Evolutionary conservation across 768 basidiomycete species (phyloP).

Genomic region (Lactifluus volemus): DNA sequence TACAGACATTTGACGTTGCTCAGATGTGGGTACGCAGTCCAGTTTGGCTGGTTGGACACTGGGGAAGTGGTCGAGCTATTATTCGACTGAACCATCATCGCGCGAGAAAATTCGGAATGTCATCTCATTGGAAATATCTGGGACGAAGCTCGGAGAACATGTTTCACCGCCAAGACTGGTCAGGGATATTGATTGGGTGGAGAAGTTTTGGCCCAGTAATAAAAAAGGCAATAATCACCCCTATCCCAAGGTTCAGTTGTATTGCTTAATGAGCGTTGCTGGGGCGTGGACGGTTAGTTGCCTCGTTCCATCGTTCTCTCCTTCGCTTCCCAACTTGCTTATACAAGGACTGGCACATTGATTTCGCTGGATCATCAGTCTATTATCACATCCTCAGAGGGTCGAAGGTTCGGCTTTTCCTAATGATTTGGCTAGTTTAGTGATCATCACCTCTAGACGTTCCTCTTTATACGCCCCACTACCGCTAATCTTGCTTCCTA

Average conservation of each 20-base stretch:
- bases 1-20: slow-evolving; percentile 1
- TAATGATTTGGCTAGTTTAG: not conserved
- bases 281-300: slow-evolving; percentile 84
- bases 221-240: slow-evolving; percentile 57
- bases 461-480: slow-evolving; percentile 93
- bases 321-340: slow-evolving; percentile 1
- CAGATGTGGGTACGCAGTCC: slow-evolving; percentile 86
- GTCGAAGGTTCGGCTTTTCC: slow-evolving; percentile 49
- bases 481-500: slow-evolving; percentile 80
- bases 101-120: slow-evolving; percentile 91
- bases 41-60: slow-evolving; percentile 84
- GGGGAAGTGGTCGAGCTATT: slow-evolving; percentile 86
- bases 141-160: slow-evolving; percentile 67
- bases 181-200: slow-evolving; percentile 93
- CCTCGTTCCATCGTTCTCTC: not conserved
- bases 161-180: slow-evolving; percentile 79
- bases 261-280: slow-evolving; percentile 94
- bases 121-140: slow-evolving; percentile 90
- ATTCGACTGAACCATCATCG: slow-evolving; percentile 51
- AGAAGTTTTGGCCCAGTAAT: slow-evolving; percentile 85
- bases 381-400: slow-evolving; percentile 92
- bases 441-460: slow-evolving; percentile 46
- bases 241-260: slow-evolving; percentile 92
- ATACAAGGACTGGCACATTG: slow-evolving; percentile 92
- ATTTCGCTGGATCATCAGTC: slow-evolving; percentile 97